Base-by-base conservation (phyloP, 2,329 filamentous ascomycete genomes). In the Lojkania enalia region DNA sequence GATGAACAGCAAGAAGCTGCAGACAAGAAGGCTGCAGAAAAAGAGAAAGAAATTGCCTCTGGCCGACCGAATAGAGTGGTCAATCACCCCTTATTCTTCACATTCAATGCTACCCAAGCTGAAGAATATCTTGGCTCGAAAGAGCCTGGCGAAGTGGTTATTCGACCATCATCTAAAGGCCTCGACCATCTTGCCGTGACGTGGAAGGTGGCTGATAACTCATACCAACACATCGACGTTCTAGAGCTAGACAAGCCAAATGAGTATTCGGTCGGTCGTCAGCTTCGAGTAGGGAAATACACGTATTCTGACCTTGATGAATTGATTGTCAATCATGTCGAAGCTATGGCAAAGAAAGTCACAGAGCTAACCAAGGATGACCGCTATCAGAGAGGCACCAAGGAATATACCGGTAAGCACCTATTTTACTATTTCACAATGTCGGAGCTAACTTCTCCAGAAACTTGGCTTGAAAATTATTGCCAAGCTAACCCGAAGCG, bases 151-250 rank as follows among this genome's bases (percentile, higher is more conserved):
- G 94, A 97, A 68, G 87, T 95, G 43, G 90, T 99, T 49, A 96
- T 99, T 63, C 86, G 94, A 33, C 92, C 94, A 3, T 96, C 90
- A 1, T 96, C 90, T 20, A 96, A 95, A 70, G 94, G 94, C 33
- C 87, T 90, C 46, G 94, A 99, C 68, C 94, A 99, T 74, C 78
- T 99, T 43, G 90, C 92, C 5, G 84, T 99, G 35, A 99, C 94
- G 0, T 99, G 94, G 94, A 99, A 99, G 76, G 91, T 99, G 12
- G 87, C 90, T 1, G 90, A 97, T 67, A 87, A 87, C 48, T 85
- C 97, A n/a, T 99, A 91, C 69, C 91, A 99, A 72, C 94, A 99
- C 70, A 89, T 99, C 53, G 94, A 99, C 70, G 92, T 99, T 23
- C 80, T 99, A 29, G 94, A 99, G 73, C 79, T 99, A 63, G 89